Evolutionary conservation across 2,329 filamentous ascomycete genomes (phyloP).

Genomic region (Fusarium haematococcum): DNA sequence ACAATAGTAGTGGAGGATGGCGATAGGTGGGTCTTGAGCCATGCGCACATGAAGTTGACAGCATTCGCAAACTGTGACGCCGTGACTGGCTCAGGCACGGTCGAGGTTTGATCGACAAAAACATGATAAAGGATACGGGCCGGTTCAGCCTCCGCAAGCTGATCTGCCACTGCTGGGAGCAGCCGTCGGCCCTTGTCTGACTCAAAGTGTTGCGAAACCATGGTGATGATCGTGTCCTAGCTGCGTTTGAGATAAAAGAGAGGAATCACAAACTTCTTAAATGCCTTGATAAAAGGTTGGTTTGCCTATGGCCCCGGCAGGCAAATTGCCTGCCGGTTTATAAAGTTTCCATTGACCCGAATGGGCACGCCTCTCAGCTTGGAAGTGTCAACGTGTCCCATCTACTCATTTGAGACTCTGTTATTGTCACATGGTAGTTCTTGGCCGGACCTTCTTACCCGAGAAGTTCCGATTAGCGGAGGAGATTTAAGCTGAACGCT

Average conservation of each 20-base stretch:
- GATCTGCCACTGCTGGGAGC: background rate
- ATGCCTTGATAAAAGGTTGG: too few species aligned
- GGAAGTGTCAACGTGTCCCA: background rate
- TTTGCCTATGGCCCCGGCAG: background rate
- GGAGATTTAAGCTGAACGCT: too few species aligned
- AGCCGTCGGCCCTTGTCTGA: background rate
- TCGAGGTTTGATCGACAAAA: background rate
- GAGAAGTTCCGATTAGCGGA: background rate
- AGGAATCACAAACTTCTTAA: too few species aligned
- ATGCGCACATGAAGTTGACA: background rate
- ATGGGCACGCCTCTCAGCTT: background rate
- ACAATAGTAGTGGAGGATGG: background rate
- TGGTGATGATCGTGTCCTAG: background rate
- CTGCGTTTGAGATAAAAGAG: background rate
- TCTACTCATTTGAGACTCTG: background rate
- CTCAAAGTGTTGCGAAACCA: background rate
- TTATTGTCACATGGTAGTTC: background rate
- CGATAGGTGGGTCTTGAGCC: background rate
- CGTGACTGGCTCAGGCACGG: background rate
- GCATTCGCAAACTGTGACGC: background rate
- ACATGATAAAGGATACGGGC: background rate
- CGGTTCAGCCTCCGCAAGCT: background rate
- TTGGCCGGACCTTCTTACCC: background rate
- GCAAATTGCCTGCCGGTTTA: background rate
- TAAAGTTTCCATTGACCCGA: too few species aligned